phyloP scores from a whole-genome alignment of 1,284 basidiomycete genomes.

The Pseudozyma flocculosa region DNA sequence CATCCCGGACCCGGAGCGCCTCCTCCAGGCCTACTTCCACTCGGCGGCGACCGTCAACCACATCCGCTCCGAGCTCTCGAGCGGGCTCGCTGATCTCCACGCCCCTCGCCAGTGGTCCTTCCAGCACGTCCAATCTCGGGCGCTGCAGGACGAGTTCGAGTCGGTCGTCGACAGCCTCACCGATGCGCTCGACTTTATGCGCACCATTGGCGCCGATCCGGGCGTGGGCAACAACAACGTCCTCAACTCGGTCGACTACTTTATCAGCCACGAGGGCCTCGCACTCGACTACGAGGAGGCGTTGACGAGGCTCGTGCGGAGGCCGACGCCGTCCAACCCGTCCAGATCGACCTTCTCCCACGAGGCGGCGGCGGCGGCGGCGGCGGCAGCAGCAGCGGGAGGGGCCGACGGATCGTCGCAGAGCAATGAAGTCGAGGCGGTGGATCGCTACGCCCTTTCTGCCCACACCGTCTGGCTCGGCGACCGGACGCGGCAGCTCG shows the following conservation, averaged over 20 bases:
- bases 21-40: conserved; percentile 89
- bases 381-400: conserved; percentile 6
- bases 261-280: conserved; percentile 91
- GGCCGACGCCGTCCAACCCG: conserved; percentile 15
- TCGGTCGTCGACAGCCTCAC: conserved; percentile 78
- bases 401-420: too few relatives aligned
- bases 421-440: background rate
- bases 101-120: conserved; percentile 91
- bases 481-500: conserved; percentile 88
- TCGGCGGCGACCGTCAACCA: conserved; percentile 91
- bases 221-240: conserved; percentile 64
- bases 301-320: conserved; percentile 68
- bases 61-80: conserved; percentile 80
- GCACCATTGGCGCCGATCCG: conserved; percentile 71
- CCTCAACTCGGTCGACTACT: conserved; percentile 89
- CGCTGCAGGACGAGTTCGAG: conserved; percentile 77
- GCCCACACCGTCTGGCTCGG: conserved; percentile 97
- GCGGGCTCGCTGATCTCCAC: conserved; percentile 82
- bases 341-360: conserved; percentile 17
- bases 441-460: conserved; percentile 73
- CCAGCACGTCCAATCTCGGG: conserved; percentile 80
- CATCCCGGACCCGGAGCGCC: conserved; percentile 80
- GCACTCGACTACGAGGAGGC: conserved; percentile 92
- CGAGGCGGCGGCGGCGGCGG: conserved; percentile 15
- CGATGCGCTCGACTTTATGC: conserved; percentile 90